These are phyloP conservation scores for Phascolomyces articulosus DNA, from an alignment of 371 early-diverging fungal genomes.

Conservation along the genomic window DNA sequence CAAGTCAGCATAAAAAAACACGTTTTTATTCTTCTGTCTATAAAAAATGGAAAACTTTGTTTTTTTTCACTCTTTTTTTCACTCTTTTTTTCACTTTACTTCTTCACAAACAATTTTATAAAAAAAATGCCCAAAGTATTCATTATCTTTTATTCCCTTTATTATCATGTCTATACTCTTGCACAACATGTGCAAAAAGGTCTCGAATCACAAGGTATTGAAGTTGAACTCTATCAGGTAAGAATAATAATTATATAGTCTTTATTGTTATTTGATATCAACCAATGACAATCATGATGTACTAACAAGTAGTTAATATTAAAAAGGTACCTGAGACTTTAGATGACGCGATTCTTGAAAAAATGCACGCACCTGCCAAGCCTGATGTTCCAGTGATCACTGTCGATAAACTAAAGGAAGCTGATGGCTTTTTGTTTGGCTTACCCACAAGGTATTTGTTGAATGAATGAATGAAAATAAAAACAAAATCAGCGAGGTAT, in stretches of 20 bases:
- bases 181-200: conserved; percentile 65
- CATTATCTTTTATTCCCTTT: conserved; percentile 68
- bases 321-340: conserved; percentile 65
- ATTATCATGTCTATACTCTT: conserved; percentile 70
- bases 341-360: conserved; percentile 62
- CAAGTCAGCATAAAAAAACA: too few relatives aligned
- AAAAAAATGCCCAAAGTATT: conserved; percentile 43
- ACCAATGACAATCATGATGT: neutral
- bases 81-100: neutral
- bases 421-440: conserved; percentile 84
- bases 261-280: too few relatives aligned
- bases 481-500: neutral
- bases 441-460: conserved; percentile 4
- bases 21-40: neutral
- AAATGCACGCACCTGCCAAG: conserved; percentile 72
- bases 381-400: conserved; percentile 66
- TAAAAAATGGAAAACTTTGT: neutral
- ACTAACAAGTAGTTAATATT: too few relatives aligned
- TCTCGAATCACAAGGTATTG: conserved; percentile 50
- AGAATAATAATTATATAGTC: neutral
- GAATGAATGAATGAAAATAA: neutral
- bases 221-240: conserved; percentile 61
- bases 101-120: neutral
- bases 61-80: neutral
- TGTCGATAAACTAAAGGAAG: conserved; percentile 58